Percentiles rank a stretch among this genome's conserved stretches.
These are phyloP conservation scores for Tremella fuciformis DNA, from an alignment of 768 basidiomycete species.

Conservation along the genomic window DNA sequence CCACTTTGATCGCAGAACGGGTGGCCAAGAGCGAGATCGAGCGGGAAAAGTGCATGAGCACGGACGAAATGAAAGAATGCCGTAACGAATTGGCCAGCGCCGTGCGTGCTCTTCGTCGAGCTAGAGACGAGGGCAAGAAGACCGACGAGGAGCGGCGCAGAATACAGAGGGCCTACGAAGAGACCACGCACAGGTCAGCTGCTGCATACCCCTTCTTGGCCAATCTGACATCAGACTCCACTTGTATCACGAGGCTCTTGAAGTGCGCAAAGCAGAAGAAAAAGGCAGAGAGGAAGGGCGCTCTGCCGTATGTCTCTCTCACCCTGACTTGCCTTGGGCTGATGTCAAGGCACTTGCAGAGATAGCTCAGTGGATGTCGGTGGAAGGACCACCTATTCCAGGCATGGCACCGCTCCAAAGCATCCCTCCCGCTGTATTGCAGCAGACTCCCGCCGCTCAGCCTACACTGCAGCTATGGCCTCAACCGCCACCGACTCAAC, in stretches of 20 bases:
- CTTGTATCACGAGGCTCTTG: conserved; percentile 45
- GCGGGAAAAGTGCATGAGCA: conserved; percentile 20
- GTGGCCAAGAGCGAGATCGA: conserved; percentile 46
- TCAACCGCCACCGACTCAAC: conserved; percentile 2
- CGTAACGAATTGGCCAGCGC: conserved; percentile 47
- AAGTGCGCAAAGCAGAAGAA: conserved; percentile 44
- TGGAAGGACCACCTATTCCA: conserved; percentile 44
- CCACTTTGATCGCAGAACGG: conserved; percentile 47
- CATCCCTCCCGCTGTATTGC: conserved; percentile 36
- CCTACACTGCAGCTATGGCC: neutral
- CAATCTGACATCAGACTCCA: conserved; percentile 31
- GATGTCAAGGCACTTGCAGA: conserved; percentile 48
- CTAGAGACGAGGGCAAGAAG: conserved; percentile 47
- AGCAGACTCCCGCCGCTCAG: conserved; percentile 26
- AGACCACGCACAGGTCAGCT: conserved; percentile 46
- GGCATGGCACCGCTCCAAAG: conserved; percentile 39
- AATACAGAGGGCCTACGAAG: conserved; percentile 42
- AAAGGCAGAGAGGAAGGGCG: conserved; percentile 48
- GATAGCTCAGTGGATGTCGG: conserved; percentile 46
- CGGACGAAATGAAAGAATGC: conserved; percentile 42
- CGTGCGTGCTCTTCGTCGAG: conserved; percentile 43
- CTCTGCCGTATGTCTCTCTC: conserved; percentile 15
- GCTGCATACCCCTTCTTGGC: neutral
- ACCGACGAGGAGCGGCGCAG: conserved; percentile 48
- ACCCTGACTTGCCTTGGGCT: conserved; percentile 8